phyloP scores from a whole-genome alignment of 768 basidiomycete genomes.

The Tylopilus plumbeoviolaceoides region DNA sequence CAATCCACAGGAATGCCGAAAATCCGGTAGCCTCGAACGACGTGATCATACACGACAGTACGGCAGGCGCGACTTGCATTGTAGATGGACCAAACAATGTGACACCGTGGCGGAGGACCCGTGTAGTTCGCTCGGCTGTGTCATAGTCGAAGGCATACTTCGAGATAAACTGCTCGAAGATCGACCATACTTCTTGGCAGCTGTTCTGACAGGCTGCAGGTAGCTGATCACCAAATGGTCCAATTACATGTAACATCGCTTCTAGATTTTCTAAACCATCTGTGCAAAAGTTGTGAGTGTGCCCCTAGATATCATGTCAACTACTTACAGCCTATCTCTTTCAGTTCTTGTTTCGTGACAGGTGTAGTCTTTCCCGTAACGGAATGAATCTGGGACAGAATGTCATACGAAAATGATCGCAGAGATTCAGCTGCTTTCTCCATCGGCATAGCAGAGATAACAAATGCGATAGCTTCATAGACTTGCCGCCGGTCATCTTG shows the following conservation, averaged over 20 bases:
- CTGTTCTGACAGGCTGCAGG: conserved; percentile 77
- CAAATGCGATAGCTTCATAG: conserved; percentile 92
- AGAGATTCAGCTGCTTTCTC: conserved; percentile 82
- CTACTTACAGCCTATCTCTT: conserved; percentile 61
- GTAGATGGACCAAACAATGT: conserved; percentile 71
- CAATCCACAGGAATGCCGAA: conserved; percentile 92
- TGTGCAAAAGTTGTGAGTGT: conserved; percentile 28
- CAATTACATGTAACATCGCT: conserved; percentile 82
- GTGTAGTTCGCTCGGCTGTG: conserved; percentile 78
- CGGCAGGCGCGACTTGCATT: conserved; percentile 62
- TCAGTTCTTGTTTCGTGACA: conserved; percentile 68
- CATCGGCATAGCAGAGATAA: conserved; percentile 93
- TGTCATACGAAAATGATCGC: conserved; percentile 80
- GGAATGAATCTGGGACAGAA: conserved; percentile 72
- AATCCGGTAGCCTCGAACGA: conserved; percentile 79
- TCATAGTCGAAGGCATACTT: conserved; percentile 75
- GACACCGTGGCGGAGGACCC: conserved; percentile 80
- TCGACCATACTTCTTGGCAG: conserved; percentile 73
- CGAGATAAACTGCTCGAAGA: conserved; percentile 76
- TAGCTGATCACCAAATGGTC: conserved; percentile 76
- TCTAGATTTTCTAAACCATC: conserved; percentile 91
- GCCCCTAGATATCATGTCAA: neutral
- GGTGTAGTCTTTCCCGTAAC: conserved; percentile 49
- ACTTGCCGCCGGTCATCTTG: conserved; percentile 91
- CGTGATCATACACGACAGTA: conserved; percentile 70